Conservation (phyloP, 2,329 filamentous ascomycete genomes). For the Epichloe hybrida region DNA sequence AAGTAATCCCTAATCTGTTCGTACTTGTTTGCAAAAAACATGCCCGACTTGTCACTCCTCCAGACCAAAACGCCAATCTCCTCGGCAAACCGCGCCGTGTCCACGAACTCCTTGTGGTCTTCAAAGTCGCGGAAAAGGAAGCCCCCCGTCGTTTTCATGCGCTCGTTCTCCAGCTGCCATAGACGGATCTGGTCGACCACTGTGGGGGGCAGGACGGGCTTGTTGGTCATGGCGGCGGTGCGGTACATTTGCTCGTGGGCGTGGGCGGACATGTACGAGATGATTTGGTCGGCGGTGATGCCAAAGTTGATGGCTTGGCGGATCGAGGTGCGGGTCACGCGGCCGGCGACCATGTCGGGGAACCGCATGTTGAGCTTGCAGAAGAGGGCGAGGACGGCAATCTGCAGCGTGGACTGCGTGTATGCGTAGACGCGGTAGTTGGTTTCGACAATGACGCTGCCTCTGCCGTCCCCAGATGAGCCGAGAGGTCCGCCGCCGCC, state of each 20-base stretch:
- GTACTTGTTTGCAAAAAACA: conserved; percentile 79
- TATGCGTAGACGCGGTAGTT: conserved; percentile 98
- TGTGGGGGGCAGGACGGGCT: conserved; percentile 82
- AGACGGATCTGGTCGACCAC: conserved; percentile 97
- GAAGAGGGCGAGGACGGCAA: conserved; percentile 86
- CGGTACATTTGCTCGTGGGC: conserved; percentile 90
- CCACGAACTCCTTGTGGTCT: conserved; percentile 54
- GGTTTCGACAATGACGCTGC: conserved; percentile 92
- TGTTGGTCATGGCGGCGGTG: conserved; percentile 39
- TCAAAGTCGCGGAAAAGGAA: conserved; percentile 87
- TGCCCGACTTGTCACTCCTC: conserved; percentile 64
- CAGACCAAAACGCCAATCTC: conserved; percentile 84
- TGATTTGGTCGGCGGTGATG: conserved; percentile 91
- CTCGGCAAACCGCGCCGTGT: conserved; percentile 64
- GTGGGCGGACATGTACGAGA: conserved; percentile 81
- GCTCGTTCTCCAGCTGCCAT: conserved; percentile 94
- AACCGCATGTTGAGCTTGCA: conserved; percentile 79
- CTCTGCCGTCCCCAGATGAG: conserved; percentile 37
- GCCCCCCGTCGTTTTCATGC: conserved; percentile 72
- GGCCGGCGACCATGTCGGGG: conserved; percentile 85
- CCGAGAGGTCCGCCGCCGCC: conserved; percentile 20
- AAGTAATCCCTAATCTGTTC: conserved; percentile 80
- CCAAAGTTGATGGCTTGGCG: conserved; percentile 76
- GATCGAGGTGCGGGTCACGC: conserved; percentile 78
- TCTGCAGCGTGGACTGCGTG: conserved; percentile 85